Evolutionary conservation across 495 filamentous ascomycete species (phyloP).

Genomic region (Aspergillus kassunensis): DNA sequence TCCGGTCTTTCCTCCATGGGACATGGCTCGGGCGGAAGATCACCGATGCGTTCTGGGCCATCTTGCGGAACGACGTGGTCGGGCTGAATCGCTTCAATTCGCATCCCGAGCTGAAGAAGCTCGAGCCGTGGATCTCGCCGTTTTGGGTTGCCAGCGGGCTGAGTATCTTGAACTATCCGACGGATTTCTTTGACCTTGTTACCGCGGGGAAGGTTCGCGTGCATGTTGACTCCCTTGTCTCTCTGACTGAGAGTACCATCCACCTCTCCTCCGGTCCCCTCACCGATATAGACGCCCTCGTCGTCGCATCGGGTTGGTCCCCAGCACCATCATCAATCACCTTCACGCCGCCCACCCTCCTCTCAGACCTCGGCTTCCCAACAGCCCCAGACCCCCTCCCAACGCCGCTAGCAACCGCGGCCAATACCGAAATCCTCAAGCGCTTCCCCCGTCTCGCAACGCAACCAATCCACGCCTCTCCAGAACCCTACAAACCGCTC

Average conservation of each 20-base stretch:
- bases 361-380: constrained; percentile 37
- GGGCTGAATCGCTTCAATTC: constrained; percentile 54
- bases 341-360: constrained; percentile 52
- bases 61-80: constrained; percentile 57
- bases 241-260: constrained; percentile 45
- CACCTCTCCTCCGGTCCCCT: constrained; percentile 34
- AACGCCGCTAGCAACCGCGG: constrained; percentile 30
- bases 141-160: constrained; percentile 63
- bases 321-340: constrained; percentile 57
- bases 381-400: constrained; percentile 28
- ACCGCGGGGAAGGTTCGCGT: constrained; percentile 55
- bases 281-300: constrained; percentile 51
- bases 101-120: constrained; percentile 59
- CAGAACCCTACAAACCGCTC: constrained; percentile 28
- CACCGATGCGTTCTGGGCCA: constrained; percentile 63
- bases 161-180: constrained; percentile 67
- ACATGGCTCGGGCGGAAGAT: constrained; percentile 65
- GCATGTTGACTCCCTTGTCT: constrained; percentile 58
- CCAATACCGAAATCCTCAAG: constrained; percentile 63
- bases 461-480: constrained; percentile 30
- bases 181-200: constrained; percentile 60
- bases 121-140: constrained; percentile 58
- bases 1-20: constrained; percentile 59
- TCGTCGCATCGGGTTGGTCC: constrained; percentile 69
- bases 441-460: constrained; percentile 58